Base-by-base conservation (phyloP, 1,284 basidiomycete genomes). In the Papiliotrema flavescens region DNA sequence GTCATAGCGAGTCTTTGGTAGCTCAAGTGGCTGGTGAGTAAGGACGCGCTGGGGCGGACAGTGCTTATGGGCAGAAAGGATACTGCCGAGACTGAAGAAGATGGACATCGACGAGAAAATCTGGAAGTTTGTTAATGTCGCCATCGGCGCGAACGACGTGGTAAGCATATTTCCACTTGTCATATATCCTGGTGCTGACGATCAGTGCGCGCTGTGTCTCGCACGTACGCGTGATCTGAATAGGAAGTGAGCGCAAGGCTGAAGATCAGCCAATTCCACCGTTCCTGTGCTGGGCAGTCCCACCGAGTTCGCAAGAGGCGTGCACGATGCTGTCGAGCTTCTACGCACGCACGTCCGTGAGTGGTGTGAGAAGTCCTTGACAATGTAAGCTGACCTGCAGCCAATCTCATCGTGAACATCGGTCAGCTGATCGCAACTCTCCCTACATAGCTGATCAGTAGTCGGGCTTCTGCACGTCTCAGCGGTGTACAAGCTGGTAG, bases 101-200 rank as follows among this genome's bases (percentile, higher is more conserved):
- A 34, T 70, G 24, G 52, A 54, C 1, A 53, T 66, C 9, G 46
- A 56, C 5, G 59, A 65, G 2, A 58, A 61, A n/a, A 72, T 67
- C 14, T 78, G 72, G 74, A 73, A 73, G 51, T 72, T 70, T 50
- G 61, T 76, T 46, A 78, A 75, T 47, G 51, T 78, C 28, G 73
- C 68, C 17, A 72, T 78, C 11, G 76, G 76, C 0, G 75, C 73
- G 1, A 78, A 78, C 49, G 76, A 78, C 49, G 63, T 76, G 4
- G 71, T 75, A 41, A 52, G 73, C 2, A n/a, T 17, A 9, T 15
- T 22, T 2, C 32, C 17, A 17, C 32, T 44, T 17, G 4, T 43
- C 51, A 53, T 51, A 54, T 47, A 9, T n/a, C 13, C 42, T 45
- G 1, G 34, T 32, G 28, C 45, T 47, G 45, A 47, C 45, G 14